A percentile compares a stretch with the other conserved stretches of the same genome.
Evolutionary conservation across 768 basidiomycete species (phyloP).

Genomic region (Gloeostereum incarnatum): DNA sequence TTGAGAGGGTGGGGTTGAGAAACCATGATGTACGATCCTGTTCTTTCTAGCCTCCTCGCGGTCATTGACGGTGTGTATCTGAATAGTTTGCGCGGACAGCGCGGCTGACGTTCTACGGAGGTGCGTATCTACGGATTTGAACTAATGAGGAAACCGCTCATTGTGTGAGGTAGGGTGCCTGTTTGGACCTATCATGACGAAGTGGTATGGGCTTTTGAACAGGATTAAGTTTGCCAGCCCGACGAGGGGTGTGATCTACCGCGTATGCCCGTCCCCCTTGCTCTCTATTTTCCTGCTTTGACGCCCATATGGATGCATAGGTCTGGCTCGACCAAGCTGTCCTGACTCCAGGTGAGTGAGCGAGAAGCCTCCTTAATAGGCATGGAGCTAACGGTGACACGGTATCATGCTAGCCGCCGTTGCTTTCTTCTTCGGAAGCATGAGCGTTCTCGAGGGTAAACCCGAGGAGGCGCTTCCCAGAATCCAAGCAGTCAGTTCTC

Average conservation of each 20-base stretch:
- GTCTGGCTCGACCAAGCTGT: slow-evolving; percentile 78
- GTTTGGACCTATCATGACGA: slow-evolving; percentile 77
- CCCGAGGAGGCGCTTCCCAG: slow-evolving; percentile 36
- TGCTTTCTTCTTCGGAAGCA: slow-evolving; percentile 53
- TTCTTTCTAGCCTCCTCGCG: not conserved
- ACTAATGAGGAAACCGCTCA: not conserved
- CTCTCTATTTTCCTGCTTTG: not conserved
- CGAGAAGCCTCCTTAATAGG: not conserved
- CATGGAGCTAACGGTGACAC: not conserved
- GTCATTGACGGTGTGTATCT: slow-evolving; percentile 1
- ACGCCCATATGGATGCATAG: slow-evolving; percentile 29
- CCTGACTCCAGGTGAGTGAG: slow-evolving; percentile 53
- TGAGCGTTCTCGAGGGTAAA: slow-evolving; percentile 77
- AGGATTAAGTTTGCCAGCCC: slow-evolving; percentile 59
- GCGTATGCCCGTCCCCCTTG: slow-evolving; percentile 30
- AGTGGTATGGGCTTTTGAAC: slow-evolving; percentile 73
- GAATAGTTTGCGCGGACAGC: slow-evolving; percentile 49
- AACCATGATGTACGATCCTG: slow-evolving; percentile 61
- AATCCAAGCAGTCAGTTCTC: slow-evolving; percentile 29
- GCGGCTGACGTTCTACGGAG: slow-evolving; percentile 66
- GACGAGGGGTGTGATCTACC: slow-evolving; percentile 46
- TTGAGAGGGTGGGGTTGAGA: slow-evolving; percentile 63
- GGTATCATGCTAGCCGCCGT: slow-evolving; percentile 34
- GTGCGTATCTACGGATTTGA: slow-evolving; percentile 20
- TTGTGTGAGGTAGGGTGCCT: slow-evolving; percentile 36